Evolutionary conservation across 1,284 basidiomycete genomes (phyloP).

Genomic region (Sanghuangporus sanghuang): DNA sequence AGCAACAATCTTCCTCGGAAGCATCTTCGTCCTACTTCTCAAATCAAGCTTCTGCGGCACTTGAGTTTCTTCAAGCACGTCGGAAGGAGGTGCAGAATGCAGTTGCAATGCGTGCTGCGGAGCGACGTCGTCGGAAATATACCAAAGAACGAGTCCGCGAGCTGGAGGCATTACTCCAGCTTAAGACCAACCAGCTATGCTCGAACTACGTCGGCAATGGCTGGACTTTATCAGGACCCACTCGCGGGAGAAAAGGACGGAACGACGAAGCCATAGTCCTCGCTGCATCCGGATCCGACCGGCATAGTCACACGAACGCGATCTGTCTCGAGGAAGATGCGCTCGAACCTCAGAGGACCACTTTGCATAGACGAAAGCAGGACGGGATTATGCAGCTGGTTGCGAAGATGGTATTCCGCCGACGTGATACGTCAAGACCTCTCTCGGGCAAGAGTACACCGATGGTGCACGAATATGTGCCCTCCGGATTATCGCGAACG

Average conservation of each 20-base stretch:
- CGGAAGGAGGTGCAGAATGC: conserved; percentile 10
- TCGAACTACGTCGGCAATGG: background rate
- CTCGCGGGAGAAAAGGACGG: background rate
- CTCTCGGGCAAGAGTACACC: background rate
- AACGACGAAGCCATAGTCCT: conserved; percentile 3
- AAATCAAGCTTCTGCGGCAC: background rate
- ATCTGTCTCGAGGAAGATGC: background rate
- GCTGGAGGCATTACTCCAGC: conserved; percentile 8
- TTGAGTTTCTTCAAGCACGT: conserved; percentile 4
- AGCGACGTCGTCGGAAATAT: conserved; percentile 6
- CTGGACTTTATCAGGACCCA: background rate
- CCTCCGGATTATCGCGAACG: conserved; percentile 1
- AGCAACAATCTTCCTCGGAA: background rate
- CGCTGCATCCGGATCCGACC: conserved; percentile 7
- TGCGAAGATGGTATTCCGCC: conserved; percentile 17
- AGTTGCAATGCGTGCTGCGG: conserved; percentile 7
- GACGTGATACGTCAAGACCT: conserved; percentile 12
- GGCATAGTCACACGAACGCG: background rate
- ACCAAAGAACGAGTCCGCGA: conserved; percentile 14
- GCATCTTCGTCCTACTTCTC: background rate
- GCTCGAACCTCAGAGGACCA: background rate
- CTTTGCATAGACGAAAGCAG: background rate
- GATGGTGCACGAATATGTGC: background rate
- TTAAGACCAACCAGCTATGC: conserved; percentile 5
- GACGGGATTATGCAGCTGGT: conserved; percentile 10